Evolutionary conservation across 129 eudicot species (phyloP), one percentile per base, ranked within the genome.

Genomic region (Silybum marianum): DNA sequence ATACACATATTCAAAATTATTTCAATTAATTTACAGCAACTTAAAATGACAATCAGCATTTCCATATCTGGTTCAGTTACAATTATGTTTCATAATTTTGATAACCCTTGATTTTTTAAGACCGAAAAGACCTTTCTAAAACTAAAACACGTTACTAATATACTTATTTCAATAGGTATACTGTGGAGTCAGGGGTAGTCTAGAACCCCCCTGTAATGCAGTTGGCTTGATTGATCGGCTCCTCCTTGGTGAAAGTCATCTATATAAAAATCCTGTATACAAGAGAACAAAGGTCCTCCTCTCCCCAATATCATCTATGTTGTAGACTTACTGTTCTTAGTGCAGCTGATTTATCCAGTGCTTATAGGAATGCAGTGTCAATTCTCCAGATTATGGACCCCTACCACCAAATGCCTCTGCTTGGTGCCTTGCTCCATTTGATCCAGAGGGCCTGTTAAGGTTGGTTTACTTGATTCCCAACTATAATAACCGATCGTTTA

Each of bases 381-480:
- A 87, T 68, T 95, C 98, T 71, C 98, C 98, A n/a, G 97, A 95
- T 84, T 95, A 95, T 87, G 98, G 98, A 84, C 93, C 97, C 75
- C 85, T 86, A 40, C 97, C 98, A 65, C 86, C 91, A 81, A 88
- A 90, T 83, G 78, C 91, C 75, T 97, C 98, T 78, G 90, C 83
- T 73, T 95, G 97, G 98, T 95, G 98, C 72, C 90, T 95, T 83
- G 94, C 98, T 82, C 98, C 98, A 40, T 95, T 92, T 89, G 98
- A 95, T 80, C 98, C 98, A 34, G 98, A 95, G 86, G 98, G 98
- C 73, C 86, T 95, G 23, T 75, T 92, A 83, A 94, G 98, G 98
- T 94, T 60, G 71, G 73, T 71, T 10, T 54, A 24, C 26, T 67
- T 25, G 7, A 72, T 58, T 73, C 51, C 22, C 2, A 69, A 0